phyloP scores from a whole-genome alignment of 2,329 filamentous ascomycete species.

The Neospermospora avenae region DNA sequence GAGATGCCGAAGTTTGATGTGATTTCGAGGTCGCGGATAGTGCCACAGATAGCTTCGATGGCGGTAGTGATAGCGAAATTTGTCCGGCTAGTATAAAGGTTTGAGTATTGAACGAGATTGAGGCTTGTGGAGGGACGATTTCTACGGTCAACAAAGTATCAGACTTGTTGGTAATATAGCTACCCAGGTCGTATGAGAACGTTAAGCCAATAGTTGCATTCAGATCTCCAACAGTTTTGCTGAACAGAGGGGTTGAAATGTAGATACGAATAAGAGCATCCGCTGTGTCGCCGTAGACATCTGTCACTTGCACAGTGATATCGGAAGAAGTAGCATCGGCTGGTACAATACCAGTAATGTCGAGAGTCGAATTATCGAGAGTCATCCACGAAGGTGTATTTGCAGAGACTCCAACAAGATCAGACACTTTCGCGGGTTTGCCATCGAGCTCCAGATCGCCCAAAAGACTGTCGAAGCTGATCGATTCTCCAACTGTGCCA shows the following conservation, averaged over 20 bases:
- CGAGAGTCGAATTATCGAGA: slow-evolving; percentile 60
- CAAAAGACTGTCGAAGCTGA: slow-evolving; percentile 52
- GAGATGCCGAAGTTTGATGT: slow-evolving; percentile 12
- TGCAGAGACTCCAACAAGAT: slow-evolving; percentile 51
- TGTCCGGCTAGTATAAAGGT: slow-evolving; percentile 26
- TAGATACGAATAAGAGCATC: slow-evolving; percentile 49
- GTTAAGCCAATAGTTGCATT: slow-evolving; percentile 28
- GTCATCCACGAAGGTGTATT: slow-evolving; percentile 66
- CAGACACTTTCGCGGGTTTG: slow-evolving; percentile 43
- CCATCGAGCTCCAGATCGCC: slow-evolving; percentile 57
- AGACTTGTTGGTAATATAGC: slow-evolving; percentile 25
- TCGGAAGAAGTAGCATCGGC: slow-evolving; percentile 55
- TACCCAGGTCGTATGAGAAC: slow-evolving; percentile 28
- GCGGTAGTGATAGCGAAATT: slow-evolving; percentile 20
- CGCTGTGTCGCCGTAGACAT: slow-evolving; percentile 57
- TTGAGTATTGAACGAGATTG: slow-evolving; percentile 30
- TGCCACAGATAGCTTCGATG: slow-evolving; percentile 21
- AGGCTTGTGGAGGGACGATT: slow-evolving; percentile 21
- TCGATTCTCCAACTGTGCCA: slow-evolving; percentile 48
- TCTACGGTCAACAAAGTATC: slow-evolving; percentile 23
- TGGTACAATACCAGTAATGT: slow-evolving; percentile 62
- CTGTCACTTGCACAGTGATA: slow-evolving; percentile 57
- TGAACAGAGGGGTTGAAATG: slow-evolving; percentile 23
- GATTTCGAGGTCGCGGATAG: slow-evolving; percentile 28
- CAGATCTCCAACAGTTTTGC: slow-evolving; percentile 17